phyloP scores from a whole-genome alignment of 176 grass and related monocot species.

The Carex scoparia region DNA sequence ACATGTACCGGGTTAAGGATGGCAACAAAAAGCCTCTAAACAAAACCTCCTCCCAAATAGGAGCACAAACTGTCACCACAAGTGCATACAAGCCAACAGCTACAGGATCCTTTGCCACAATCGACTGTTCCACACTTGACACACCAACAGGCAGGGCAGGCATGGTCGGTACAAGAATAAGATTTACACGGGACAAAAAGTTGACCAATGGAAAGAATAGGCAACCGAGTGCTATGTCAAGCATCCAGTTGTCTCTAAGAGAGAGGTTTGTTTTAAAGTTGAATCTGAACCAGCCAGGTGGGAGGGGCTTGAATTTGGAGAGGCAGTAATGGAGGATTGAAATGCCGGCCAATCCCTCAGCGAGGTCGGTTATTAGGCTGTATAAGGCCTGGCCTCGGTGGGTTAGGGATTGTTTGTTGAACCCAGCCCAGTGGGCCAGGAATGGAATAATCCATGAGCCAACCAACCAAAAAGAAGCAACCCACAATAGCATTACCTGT shows the following conservation, averaged over 20 bases:
- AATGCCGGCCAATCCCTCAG: constrained; percentile 83
- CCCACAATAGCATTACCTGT: constrained; percentile 96
- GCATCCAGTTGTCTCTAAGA: constrained; percentile 59
- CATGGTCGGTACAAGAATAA: constrained; percentile 49
- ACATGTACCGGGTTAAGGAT: constrained; percentile 85
- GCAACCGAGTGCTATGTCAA: constrained; percentile 70
- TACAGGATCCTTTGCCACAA: constrained; percentile 68
- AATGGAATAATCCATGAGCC: constrained; percentile 99
- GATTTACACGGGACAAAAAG: constrained; percentile 84
- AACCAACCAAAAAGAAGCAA: constrained; percentile 91
- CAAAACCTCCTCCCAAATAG: constrained; percentile 94
- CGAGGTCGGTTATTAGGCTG: constrained; percentile 82
- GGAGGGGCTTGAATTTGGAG: constrained; percentile 79
- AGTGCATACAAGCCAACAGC: constrained; percentile 83
- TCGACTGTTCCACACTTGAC: constrained; percentile 94
- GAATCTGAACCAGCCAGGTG: constrained; percentile 83
- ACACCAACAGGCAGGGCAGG: constrained; percentile 42
- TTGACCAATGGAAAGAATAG: constrained; percentile 80
- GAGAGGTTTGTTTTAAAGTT: constrained; percentile 67
- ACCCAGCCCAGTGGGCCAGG: constrained; percentile 76
- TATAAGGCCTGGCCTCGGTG: constrained; percentile 87
- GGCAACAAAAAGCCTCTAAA: constrained; percentile 97
- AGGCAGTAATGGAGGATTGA: constrained; percentile 87
- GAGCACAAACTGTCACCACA: constrained; percentile 81
- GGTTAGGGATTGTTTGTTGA: constrained; percentile 89